These are phyloP conservation scores for Fomitopsis pinicola DNA, from an alignment of 1,284 basidiomycete genomes.

Conservation along the genomic window DNA sequence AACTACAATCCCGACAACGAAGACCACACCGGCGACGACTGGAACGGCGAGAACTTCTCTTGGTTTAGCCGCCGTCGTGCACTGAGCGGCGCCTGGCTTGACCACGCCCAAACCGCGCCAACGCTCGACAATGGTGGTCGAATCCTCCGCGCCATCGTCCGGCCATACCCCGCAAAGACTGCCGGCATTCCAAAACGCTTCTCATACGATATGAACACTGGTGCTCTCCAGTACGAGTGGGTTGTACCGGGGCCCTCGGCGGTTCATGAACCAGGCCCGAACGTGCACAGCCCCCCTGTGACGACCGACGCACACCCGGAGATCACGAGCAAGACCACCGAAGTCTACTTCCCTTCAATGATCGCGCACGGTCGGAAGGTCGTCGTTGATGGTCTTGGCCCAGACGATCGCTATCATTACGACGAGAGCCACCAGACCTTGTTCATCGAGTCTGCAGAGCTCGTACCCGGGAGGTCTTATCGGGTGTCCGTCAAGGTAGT, in stretches of 20 bases:
- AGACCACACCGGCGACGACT: conserved; percentile 79
- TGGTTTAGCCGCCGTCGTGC: conserved; percentile 77
- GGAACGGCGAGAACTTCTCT: conserved; percentile 97
- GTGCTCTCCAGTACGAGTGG: conserved; percentile 63
- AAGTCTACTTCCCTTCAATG: conserved; percentile 73
- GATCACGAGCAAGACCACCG: conserved; percentile 58
- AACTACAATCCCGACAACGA: conserved; percentile 91
- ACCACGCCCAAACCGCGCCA: conserved; percentile 51
- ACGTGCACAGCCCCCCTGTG: conserved; percentile 34
- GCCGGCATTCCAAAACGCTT: conserved; percentile 68
- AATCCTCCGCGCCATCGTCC: conserved; percentile 72
- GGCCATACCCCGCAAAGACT: conserved; percentile 77
- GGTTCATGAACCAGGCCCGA: conserved; percentile 8
- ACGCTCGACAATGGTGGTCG: conserved; percentile 79
- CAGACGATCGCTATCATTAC: conserved; percentile 45
- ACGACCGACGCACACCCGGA: conserved; percentile 27
- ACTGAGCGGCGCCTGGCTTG: conserved; percentile 44
- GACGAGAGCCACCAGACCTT: conserved; percentile 65
- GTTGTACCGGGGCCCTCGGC: conserved; percentile 29
- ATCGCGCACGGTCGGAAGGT: conserved; percentile 55
- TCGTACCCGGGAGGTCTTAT: conserved; percentile 41
- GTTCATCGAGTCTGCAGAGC: conserved; percentile 48
- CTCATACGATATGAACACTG: conserved; percentile 69
- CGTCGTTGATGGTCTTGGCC: conserved; percentile 48
- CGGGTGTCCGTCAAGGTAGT: conserved; percentile 48